Evolutionary conservation across 2,329 filamentous ascomycete species (phyloP), one percentile per base, ranked within the genome.

Genomic region (Claviceps quebecensis): DNA sequence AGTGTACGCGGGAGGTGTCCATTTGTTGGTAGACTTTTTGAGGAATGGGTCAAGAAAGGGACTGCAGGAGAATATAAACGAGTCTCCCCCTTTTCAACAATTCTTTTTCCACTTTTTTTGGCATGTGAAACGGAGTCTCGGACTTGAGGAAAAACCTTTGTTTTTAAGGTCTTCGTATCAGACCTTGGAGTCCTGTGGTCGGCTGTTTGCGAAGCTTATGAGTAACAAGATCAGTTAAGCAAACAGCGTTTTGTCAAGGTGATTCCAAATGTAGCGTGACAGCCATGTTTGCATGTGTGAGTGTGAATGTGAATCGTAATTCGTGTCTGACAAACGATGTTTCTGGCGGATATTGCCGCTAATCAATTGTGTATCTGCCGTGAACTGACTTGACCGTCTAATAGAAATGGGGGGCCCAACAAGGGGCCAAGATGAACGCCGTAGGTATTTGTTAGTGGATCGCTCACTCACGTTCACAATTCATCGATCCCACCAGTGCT

Each of bases 121-220:
- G 65, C 64, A 66, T 67, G 65, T 60, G 61, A 60, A 63, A 61
- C 62, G 65, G 65, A 67, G 65, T 67, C 65, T 65, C 65, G 65
- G 65, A 66, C 66, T 65, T 67, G 63, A 67, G 60, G 60, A 64
- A 65, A 67, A 60, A 58, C 60, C 60, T 57, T 58, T 60, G 37
- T 58, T 60, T 39, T 39, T 38, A 56, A 55, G 60, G 60, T 56
- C 58, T 58, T 49, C 58, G 58, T 61, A 39, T 56, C 60, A 57
- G 22, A 57, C 53, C 56, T 59, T 60, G 57, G 45, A 48, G 41
- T 44, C 45, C 22, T 38, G 63, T 67, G 66, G 65, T 65, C 63
- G 59, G 63, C 60, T 58, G 43, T 51, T 55, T 56, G 19, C 58
- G 56, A 60, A 63, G 63, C 61, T 64, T 59, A 67, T 57, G 63